A percentile compares a stretch with the other conserved stretches of the same genome.
Conservation (phyloP, 768 basidiomycete genomes). For the Russula sp. region DNA sequence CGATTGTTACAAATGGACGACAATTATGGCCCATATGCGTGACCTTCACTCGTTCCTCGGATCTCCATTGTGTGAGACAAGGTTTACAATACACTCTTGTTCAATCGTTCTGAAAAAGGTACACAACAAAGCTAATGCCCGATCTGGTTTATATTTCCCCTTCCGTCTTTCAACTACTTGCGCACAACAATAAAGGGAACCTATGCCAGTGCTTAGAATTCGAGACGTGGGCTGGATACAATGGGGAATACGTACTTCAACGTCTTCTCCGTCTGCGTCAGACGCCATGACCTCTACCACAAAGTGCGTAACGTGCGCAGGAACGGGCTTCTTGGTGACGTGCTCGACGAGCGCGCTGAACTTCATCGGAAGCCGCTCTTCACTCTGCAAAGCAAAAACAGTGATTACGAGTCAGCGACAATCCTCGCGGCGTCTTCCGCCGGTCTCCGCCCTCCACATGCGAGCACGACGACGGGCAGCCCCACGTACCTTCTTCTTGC, state of each 20-base stretch:
- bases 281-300: constrained; percentile 92
- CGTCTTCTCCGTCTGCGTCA: constrained; percentile 90
- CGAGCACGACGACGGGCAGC: neutral
- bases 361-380: constrained; percentile 82
- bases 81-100: neutral
- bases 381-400: constrained; percentile 47
- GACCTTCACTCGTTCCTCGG: neutral
- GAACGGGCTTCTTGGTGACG: constrained; percentile 92
- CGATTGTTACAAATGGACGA: constrained; percentile 15
- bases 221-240: constrained; percentile 5
- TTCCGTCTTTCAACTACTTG: constrained; percentile 37
- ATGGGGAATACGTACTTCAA: constrained; percentile 56
- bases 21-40: constrained; percentile 17
- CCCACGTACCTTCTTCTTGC: constrained; percentile 78
- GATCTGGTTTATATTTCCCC: neutral
- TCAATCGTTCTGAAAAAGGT: neutral
- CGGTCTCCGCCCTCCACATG: neutral
- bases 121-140: constrained; percentile 11
- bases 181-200: constrained; percentile 79
- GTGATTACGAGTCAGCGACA: neutral
- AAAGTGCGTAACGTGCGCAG: constrained; percentile 74
- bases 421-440: neutral
- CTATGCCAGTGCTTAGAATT: constrained; percentile 32
- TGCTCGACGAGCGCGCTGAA: constrained; percentile 88
- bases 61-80: constrained; percentile 1